Percentiles rank a stretch among this genome's conserved stretches.
Evolutionary conservation across 78 protist genomes (phyloP).

Genomic region (Tieghemostelium lacteum): DNA sequence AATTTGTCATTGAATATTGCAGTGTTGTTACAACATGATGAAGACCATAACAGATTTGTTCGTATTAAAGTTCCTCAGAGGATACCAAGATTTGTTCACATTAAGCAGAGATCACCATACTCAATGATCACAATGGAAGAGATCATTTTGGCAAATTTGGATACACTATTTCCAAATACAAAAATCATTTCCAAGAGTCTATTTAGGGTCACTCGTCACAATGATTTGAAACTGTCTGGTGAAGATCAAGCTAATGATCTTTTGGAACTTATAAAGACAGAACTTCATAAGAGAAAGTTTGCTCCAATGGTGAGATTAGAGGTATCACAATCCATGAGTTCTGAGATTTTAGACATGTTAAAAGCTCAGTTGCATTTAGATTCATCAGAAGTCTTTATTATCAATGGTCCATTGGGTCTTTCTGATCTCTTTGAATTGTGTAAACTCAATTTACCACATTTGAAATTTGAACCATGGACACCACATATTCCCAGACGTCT

Average conservation of each 20-base stretch:
- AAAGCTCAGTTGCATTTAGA: constrained; percentile 42
- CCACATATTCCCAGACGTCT: constrained; percentile 62
- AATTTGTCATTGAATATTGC: constrained; percentile 55
- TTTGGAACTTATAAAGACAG: constrained; percentile 62
- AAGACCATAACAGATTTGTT: constrained; percentile 47
- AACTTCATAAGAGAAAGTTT: constrained; percentile 57
- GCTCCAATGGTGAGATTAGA: constrained; percentile 78
- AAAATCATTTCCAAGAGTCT: constrained; percentile 27
- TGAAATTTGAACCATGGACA: constrained; percentile 70
- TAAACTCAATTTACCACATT: constrained; percentile 54
- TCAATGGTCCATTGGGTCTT: constrained; percentile 66
- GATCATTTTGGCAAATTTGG: constrained; percentile 53
- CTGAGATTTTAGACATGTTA: constrained; percentile 62
- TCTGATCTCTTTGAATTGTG: constrained; percentile 61
- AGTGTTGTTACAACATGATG: constrained; percentile 42
- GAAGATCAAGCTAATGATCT: constrained; percentile 75
- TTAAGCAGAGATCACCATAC: constrained; percentile 52
- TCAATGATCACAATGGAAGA: constrained; percentile 61
- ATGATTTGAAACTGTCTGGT: constrained; percentile 24
- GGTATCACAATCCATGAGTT: constrained; percentile 33
- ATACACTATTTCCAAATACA: constrained; percentile 58
- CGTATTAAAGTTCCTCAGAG: constrained; percentile 53
- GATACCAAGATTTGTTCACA: constrained; percentile 66
- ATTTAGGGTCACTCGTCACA: constrained; percentile 73
- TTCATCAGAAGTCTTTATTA: constrained; percentile 29